A percentile compares a stretch with the other conserved stretches of the same genome.
Conservation (phyloP, 1,139 yeast genomes). For the Protomyces macrosporus region DNA sequence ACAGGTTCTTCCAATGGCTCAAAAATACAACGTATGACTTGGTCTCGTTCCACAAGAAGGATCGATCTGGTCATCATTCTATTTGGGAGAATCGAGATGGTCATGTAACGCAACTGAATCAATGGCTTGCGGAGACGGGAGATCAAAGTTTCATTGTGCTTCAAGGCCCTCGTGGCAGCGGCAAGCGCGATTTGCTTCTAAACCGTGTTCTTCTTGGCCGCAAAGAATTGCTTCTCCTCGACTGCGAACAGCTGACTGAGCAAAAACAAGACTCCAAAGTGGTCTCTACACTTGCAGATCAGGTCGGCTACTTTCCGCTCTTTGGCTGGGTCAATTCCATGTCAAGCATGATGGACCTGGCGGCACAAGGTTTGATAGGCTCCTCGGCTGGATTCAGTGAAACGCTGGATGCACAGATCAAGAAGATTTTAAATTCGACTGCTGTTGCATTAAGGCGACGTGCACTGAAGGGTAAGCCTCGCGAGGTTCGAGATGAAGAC, state of each 20-base stretch:
- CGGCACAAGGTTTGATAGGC: conserved; percentile 55
- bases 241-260: conserved; percentile 70
- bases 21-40: conserved; percentile 32
- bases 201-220: conserved; percentile 59
- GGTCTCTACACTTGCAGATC: conserved; percentile 61
- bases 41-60: conserved; percentile 35
- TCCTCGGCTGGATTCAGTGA: conserved; percentile 91
- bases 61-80: conserved; percentile 5
- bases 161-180: conserved; percentile 91
- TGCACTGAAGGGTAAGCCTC: conserved; percentile 46
- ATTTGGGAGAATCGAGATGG: conserved; percentile 43
- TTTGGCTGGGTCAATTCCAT: conserved; percentile 87
- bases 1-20: conserved; percentile 31
- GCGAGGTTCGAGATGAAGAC: conserved; percentile 62
- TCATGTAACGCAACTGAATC: conserved; percentile 59
- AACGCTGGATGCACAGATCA: conserved; percentile 72
- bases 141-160: conserved; percentile 72
- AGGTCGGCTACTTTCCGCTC: conserved; percentile 85
- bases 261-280: conserved; percentile 69
- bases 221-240: conserved; percentile 52
- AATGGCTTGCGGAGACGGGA: conserved; percentile 76
- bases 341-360: conserved; percentile 74
- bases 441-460: conserved; percentile 66
- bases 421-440: conserved; percentile 72
- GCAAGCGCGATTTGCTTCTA: conserved; percentile 74